Base-by-base conservation (phyloP, 1,139 yeast genomes). In the Candida tropicalis region DNA sequence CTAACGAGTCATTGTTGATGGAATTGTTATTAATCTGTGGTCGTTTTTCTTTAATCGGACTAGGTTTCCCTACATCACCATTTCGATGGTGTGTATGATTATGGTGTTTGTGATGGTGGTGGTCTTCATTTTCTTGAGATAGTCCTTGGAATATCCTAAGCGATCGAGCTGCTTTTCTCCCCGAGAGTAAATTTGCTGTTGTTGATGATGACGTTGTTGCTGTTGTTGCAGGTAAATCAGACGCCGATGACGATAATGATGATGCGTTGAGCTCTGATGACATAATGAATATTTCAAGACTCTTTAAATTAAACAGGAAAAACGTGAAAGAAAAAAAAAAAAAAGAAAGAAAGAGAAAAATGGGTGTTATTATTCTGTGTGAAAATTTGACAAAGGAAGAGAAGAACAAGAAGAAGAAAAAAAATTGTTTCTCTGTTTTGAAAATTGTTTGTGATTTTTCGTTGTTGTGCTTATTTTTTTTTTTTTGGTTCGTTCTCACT, bases 131-230 rank as follows among this genome's bases (percentile, higher is more conserved):
- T n/a, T 35, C 40, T 9, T 49, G 50, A 33, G 35, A 31, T 10
- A 51, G 49, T 28, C 66, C 67, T 27, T 68, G 57, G 46, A 69
- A 69, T 32, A 68, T 57, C 34, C 73, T 55, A 31, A 69, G 58
- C 9, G 72, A 66, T 36, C 71, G 52, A 16, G 75, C 74, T 1
- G 74, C 75, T 47, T 69, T 69, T 44, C 75, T 55, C 6, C 74
- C 73, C 3, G 51, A 43, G 11, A 47, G 41, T 18, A 37, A 34
- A 31, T 23, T 47, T 16, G 43, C 18, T 5, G 40, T 16, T 16
- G 36, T 8, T 3, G 27, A n/a, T 33, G 36, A 22, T 23, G 36
- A 16, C 8, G 33, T 15, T 16, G 33, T 29, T 25, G 27, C 4
- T 5, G 33, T 15, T 16, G n/a, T n/a, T n/a, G n/a, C n/a, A n/a